These are phyloP conservation scores for Endothia cerciana DNA, from an alignment of 2,329 filamentous ascomycete genomes.

Conservation along the genomic window DNA sequence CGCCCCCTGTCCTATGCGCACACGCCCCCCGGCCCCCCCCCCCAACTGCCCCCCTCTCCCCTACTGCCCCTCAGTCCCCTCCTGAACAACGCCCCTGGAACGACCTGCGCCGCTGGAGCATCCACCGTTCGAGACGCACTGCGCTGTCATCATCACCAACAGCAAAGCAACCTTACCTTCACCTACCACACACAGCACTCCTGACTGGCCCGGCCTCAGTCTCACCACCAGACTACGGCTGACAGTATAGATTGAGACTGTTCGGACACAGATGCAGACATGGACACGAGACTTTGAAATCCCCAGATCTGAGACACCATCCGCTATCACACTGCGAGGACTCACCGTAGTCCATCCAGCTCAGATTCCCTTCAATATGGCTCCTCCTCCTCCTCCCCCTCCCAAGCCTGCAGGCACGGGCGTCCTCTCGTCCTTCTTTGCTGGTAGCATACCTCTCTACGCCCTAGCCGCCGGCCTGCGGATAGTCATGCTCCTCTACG, in stretches of 20 bases:
- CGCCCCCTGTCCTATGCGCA: neutral
- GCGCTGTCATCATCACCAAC: neutral
- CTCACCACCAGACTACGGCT: neutral
- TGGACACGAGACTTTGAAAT: neutral
- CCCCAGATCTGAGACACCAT: neutral
- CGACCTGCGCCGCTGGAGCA: constrained; percentile 2
- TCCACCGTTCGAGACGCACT: neutral
- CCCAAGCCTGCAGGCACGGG: constrained; percentile 2
- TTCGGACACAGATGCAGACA: neutral
- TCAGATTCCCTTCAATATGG: constrained; percentile 4
- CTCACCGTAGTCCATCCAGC: too few relatives aligned
- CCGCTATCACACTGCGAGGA: too few relatives aligned
- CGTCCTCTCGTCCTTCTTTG: constrained; percentile 40
- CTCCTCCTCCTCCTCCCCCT: too few relatives aligned
- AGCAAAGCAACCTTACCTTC: neutral
- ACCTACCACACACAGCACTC: neutral
- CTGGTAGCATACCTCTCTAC: constrained; percentile 55
- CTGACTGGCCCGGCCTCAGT: neutral
- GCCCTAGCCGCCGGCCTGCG: constrained; percentile 67
- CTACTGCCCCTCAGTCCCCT: neutral
- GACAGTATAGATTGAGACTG: neutral
- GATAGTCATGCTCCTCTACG: constrained; percentile 77
- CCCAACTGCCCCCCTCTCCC: neutral
- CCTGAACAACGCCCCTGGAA: neutral
- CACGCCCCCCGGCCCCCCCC: too few relatives aligned